Evolutionary conservation across 2,329 filamentous ascomycete species (phyloP), one percentile per base, ranked within the genome.

Genomic region (Cladosporium sphaerospermum): DNA sequence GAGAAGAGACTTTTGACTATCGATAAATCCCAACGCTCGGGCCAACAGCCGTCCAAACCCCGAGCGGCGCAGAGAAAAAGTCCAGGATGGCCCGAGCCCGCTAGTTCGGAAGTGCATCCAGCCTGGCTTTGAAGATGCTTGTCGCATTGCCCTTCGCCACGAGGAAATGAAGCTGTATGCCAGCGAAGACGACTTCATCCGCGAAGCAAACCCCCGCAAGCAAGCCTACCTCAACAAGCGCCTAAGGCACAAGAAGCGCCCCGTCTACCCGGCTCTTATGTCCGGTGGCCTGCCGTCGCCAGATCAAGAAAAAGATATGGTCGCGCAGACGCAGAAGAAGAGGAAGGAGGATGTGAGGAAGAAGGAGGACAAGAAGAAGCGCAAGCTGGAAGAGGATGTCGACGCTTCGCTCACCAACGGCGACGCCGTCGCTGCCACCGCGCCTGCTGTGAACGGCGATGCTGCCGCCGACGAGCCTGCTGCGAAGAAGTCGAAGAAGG

Each of bases 251-350:
- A 51, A 51, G 40, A 46, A 47, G 37, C 43, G 45, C 41, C 54
- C 56, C 8, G 48, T 52, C 32, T 54, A 62, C 32, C 61, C 62
- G 31, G 65, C 65, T 6, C 45, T 67, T n/a, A 68, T 68, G 65
- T 67, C 64, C 32, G 65, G 65, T 39, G 65, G 58, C 39, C 53
- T 68, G 41, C 61, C 63, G 9, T 62, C 63, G 48, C 65, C 62
- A 6, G 61, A 57, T 16, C 54, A 57, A 37, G 64, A 66, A 61
- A 42, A 54, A 28, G 52, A 56, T n/a, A 54, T 47, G 16, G 56
- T 58, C 54, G 51, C 54, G 51, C 57, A 47, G 53, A 51, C 42
- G 49, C 50, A 52, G 33, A 63, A 61, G 57, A 62, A 60, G 55
- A 47, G 44, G 16, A 55, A 45, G 23, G 49, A 52, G 36, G 48